Conservation (phyloP, 106 monocot genomes). For the Alisma plantagoaquatica region DNA sequence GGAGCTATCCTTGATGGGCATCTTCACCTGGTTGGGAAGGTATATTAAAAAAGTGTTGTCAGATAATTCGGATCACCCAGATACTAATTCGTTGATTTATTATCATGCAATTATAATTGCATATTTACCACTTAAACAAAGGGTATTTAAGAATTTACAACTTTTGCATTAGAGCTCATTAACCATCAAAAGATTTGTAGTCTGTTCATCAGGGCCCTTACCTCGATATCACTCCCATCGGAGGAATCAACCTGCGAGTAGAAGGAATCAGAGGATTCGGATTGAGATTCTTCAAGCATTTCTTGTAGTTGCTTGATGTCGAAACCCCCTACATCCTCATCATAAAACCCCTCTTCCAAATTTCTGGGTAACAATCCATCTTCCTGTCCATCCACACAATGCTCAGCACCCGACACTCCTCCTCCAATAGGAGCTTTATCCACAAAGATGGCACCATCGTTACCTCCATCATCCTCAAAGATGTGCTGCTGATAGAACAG, state of each 20-base stretch:
- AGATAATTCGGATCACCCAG: too few species aligned
- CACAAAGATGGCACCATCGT: too few species aligned
- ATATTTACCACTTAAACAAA: too few species aligned
- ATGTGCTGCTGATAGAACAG: constrained; percentile 2
- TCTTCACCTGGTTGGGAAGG: constrained; percentile 32
- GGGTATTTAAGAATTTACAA: too few species aligned
- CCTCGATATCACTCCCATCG: constrained; percentile 73
- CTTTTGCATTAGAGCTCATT: too few species aligned
- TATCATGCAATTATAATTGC: too few species aligned
- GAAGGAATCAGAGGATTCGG: constrained; percentile 53
- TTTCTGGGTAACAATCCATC: constrained; percentile 12
- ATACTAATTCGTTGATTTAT: too few species aligned
- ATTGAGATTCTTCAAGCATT: constrained; percentile 84
- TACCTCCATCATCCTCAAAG: constrained; percentile 9
- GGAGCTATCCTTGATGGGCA: constrained; percentile 10
- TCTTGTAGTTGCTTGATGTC: constrained; percentile 79
- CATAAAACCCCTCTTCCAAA: constrained; percentile 28
- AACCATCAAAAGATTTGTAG: too few species aligned
- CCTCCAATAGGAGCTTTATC: too few species aligned
- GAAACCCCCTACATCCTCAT: constrained; percentile 28
- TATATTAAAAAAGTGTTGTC: too few species aligned
- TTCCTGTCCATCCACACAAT: constrained; percentile 7
- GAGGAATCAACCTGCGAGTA: constrained; percentile 38
- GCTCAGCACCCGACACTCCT: neutral
- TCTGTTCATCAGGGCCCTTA: too few species aligned